These are phyloP conservation scores for Yamadazyma insecticola DNA, from an alignment of 805 yeast genomes.

Conservation along the genomic window DNA sequence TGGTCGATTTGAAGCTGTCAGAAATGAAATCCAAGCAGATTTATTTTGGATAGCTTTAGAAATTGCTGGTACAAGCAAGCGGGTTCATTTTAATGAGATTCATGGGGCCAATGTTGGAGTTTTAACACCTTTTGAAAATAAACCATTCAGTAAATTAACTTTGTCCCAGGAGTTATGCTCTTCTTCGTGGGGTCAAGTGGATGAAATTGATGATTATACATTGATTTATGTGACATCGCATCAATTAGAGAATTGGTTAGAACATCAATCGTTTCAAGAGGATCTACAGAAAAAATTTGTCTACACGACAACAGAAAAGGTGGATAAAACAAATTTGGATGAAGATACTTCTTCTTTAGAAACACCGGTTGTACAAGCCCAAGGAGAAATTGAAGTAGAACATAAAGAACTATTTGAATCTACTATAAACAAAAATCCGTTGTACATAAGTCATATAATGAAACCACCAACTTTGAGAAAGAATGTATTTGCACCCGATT, in stretches of 20 bases:
- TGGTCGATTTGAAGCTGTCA: slow-evolving; percentile 14
- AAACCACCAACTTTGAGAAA: slow-evolving; percentile 19
- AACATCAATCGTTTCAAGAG: slow-evolving; percentile 11
- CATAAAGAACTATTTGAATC: not conserved
- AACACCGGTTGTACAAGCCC: too few species aligned
- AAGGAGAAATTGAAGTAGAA: not conserved
- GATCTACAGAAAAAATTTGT: slow-evolving; percentile 15
- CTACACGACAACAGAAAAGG: slow-evolving; percentile 5
- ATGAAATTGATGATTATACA: slow-evolving; percentile 17
- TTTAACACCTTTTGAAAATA: slow-evolving; percentile 23
- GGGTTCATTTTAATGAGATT: slow-evolving; percentile 20
- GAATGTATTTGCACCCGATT: slow-evolving; percentile 12
- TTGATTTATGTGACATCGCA: slow-evolving; percentile 29
- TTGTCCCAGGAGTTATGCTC: slow-evolving; percentile 30
- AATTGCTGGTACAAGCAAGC: slow-evolving; percentile 18
- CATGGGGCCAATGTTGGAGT: slow-evolving; percentile 27
- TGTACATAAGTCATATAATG: slow-evolving; percentile 18
- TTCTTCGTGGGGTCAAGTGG: slow-evolving; percentile 33
- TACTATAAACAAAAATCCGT: slow-evolving; percentile 15
- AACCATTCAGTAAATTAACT: slow-evolving; percentile 14
- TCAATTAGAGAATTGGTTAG: slow-evolving; percentile 28
- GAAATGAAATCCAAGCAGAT: slow-evolving; percentile 16
- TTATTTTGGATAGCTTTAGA: slow-evolving; percentile 33
- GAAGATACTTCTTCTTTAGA: not conserved
- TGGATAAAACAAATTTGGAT: slow-evolving; percentile 1